Conservation (phyloP, 768 basidiomycete species). For the Pilatotrama ljubarskyi region DNA sequence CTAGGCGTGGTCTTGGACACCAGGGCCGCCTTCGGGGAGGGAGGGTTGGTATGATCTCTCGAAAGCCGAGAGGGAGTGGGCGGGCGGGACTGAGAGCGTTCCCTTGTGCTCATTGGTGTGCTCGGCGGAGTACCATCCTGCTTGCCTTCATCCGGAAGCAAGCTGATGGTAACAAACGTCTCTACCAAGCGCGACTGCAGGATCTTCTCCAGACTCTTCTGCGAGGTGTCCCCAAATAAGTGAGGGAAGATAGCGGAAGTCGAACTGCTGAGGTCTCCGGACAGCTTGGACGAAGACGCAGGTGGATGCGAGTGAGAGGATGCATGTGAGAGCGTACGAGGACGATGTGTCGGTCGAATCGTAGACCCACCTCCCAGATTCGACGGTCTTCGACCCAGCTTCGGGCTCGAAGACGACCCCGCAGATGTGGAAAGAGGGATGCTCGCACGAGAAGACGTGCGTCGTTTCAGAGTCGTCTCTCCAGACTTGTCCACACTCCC, state of each 20-base stretch:
- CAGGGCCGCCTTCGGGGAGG: background rate
- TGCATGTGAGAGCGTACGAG: constrained; percentile 54
- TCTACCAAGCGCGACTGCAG: constrained; percentile 74
- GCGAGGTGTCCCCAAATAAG: constrained; percentile 61
- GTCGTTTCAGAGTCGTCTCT: constrained; percentile 42
- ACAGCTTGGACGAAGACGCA: background rate
- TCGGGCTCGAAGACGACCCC: constrained; percentile 27
- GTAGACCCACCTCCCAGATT: background rate
- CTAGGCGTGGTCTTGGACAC: constrained; percentile 28
- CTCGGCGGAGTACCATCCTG: background rate
- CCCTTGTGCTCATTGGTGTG: background rate
- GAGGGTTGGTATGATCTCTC: constrained; percentile 4
- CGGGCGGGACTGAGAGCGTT: constrained; percentile 2
- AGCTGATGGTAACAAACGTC: constrained; percentile 65
- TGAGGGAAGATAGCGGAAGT: constrained; percentile 28
- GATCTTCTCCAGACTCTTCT: constrained; percentile 67
- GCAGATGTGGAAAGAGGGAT: constrained; percentile 11
- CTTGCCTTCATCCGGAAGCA: constrained; percentile 30
- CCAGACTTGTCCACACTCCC: constrained; percentile 5
- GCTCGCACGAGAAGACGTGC: constrained; percentile 48
- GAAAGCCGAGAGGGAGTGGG: constrained; percentile 7
- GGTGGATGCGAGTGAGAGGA: constrained; percentile 41
- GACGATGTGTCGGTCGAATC: constrained; percentile 21
- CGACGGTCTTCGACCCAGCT: constrained; percentile 11
- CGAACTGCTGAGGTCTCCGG: constrained; percentile 7